phyloP scores from a whole-genome alignment of 768 basidiomycete genomes.

The Cantharellus cinnabarinus region DNA sequence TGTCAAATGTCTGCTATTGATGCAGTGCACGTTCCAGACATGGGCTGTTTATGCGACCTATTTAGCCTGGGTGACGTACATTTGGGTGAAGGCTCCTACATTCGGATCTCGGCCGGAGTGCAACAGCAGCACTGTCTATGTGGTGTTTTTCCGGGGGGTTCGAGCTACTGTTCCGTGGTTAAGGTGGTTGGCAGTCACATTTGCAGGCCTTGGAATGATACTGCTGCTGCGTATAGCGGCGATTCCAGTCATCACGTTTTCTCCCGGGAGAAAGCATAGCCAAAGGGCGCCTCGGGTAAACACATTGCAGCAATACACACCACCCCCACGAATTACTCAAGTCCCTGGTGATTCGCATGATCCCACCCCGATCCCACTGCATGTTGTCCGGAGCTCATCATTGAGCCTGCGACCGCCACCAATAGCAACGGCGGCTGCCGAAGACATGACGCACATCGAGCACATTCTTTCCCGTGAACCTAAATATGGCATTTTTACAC shows the following conservation, averaged over 20 bases:
- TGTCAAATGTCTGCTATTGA: neutral
- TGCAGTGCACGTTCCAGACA: neutral
- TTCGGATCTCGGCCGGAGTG: conserved; percentile 4
- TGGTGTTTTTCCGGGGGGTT: neutral
- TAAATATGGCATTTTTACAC: neutral
- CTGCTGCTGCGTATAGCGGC: neutral
- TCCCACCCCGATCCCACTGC: neutral
- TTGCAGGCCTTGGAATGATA: neutral
- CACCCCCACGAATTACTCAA: too few species aligned
- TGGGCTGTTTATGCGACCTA: neutral
- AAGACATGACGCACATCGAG: neutral
- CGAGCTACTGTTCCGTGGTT: conserved; percentile 5
- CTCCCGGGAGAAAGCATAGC: too few species aligned
- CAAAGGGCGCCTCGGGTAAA: too few species aligned
- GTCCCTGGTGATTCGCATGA: too few species aligned
- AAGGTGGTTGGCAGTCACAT: neutral
- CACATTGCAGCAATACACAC: too few species aligned
- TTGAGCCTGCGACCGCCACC: neutral
- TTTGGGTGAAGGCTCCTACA: conserved; percentile 3
- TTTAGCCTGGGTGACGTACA: conserved; percentile 1
- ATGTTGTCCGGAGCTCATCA: neutral
- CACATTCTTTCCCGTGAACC: neutral
- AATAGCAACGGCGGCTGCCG: neutral
- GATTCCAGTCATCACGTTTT: neutral
- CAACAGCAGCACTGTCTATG: conserved; percentile 4